Conservation (phyloP, 345 rosid genomes). For the Aegle marmelos region DNA sequence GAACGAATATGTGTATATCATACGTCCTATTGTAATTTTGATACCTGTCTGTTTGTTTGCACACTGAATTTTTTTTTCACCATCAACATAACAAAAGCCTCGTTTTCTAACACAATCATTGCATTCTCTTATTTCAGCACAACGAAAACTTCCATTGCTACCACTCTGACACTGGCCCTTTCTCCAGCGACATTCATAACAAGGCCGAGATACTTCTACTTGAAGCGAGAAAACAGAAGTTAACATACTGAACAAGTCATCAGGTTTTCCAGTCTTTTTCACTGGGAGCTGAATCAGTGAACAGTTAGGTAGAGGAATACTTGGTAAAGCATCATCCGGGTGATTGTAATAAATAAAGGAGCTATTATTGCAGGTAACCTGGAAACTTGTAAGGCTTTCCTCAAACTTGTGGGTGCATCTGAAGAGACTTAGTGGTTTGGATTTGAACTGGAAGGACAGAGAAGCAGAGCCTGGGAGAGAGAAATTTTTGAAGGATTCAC, state of each 20-base stretch:
- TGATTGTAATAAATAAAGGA: constrained; percentile 12
- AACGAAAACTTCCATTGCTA: background rate
- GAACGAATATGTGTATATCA: background rate
- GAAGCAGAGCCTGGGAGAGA: constrained; percentile 28
- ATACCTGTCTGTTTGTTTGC: background rate
- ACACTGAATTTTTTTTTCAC: background rate
- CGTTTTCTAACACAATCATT: background rate
- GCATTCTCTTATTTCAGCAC: constrained; percentile 19
- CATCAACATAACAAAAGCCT: constrained; percentile 1
- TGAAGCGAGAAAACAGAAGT: constrained; percentile 20
- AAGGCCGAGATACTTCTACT: background rate
- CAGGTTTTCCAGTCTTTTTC: background rate
- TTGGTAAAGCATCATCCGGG: background rate
- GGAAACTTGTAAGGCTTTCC: background rate
- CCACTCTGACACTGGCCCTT: constrained; percentile 10
- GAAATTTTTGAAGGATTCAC: constrained; percentile 24
- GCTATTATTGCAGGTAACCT: background rate
- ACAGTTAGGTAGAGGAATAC: constrained; percentile 18
- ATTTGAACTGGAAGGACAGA: constrained; percentile 1
- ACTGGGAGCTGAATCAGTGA: constrained; percentile 21
- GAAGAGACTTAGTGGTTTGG: constrained; percentile 11
- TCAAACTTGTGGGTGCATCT: constrained; percentile 17
- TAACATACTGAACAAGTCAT: background rate
- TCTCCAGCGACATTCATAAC: background rate
- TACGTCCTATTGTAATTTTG: background rate